Base-by-base conservation (phyloP, 768 basidiomycete species). In the Vishniacozyma victoriae region DNA sequence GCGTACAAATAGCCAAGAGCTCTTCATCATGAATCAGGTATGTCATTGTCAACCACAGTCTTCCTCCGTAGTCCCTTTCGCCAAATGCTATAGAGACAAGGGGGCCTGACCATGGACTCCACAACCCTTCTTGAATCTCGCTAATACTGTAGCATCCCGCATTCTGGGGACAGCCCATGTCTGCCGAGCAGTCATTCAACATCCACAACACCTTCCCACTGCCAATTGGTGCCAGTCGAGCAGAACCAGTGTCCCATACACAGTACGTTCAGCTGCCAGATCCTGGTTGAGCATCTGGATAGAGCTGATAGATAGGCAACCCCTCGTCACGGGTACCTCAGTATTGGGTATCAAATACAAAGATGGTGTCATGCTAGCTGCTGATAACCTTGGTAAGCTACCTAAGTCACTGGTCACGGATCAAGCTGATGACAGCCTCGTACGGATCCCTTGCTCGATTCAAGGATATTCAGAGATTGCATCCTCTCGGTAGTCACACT, bases 391-490 rank as follows among this genome's bases (percentile, higher is more conserved):
- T 42, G 92, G 92, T 92, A 54, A 46, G 80, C 55, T 31, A 46
- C 27, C 11, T 1, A 13, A 16, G 12, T 20, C 29, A 35, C n/a
- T 23, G 35, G 31, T 25, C 26, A 24, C 26, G 27, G 18, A 12
- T 44, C 16, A 38, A 18, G 35, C 37, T 25, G n/a, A 31, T 20
- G 15, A 35, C 54, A 89, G 91, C 89, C 11, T 97, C 95, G 0
- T 97, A 96, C 64, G 93, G 95, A 52, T 96, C 93, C 5, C 83
- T 97, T 41, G 91, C 95, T 1, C 84, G 92, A 26, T 95, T 95
- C 82, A 90, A 88, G 77, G 89, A 92, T 65, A 77, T 97, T 49
- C 81, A 85, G 57, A 87, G 95, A 72, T 80, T 99, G 22, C 83
- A 87, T 64, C 72, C 85, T 3, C 82, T 95, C 26, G 91, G 92